phyloP scores from a whole-genome alignment of 1,284 basidiomycete species.

The Cryptococcus neoformans region DNA sequence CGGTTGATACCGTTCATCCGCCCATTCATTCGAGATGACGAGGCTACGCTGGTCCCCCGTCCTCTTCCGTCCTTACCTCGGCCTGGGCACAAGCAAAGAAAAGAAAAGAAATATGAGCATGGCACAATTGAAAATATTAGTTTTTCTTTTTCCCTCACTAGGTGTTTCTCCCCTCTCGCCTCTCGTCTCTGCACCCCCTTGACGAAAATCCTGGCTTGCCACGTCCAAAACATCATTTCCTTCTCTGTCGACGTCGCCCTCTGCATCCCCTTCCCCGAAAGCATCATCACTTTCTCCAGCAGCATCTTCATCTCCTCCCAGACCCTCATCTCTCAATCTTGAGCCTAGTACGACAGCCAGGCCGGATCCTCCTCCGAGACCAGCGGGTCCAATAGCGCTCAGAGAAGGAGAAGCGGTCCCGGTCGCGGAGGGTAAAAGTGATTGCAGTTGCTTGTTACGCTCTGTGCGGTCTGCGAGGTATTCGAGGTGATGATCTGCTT shows the following conservation, averaged over 20 bases:
- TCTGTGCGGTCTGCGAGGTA: constrained; percentile 88
- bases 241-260: constrained; percentile 16
- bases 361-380: neutral
- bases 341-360: neutral
- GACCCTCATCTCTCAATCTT: neutral
- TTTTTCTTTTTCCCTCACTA: constrained; percentile 4
- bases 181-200: constrained; percentile 2
- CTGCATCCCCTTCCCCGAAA: constrained; percentile 17
- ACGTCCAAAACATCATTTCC: neutral
- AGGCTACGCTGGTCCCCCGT: constrained; percentile 9
- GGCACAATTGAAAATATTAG: no score
- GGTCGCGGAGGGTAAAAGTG: constrained; percentile 51
- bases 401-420: constrained; percentile 4
- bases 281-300: constrained; percentile 42
- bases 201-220: constrained; percentile 1
- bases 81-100: no score
- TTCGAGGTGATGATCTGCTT: constrained; percentile 76
- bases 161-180: constrained; percentile 5
- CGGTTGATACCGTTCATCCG: constrained; percentile 6
- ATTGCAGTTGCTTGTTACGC: constrained; percentile 53
- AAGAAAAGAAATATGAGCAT: no score
- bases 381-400: neutral
- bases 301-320: constrained; percentile 37
- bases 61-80: no score
- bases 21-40: constrained; percentile 5